Base-by-base conservation (phyloP, 192 early-diverging fungal species). In the Podila verticillata region DNA sequence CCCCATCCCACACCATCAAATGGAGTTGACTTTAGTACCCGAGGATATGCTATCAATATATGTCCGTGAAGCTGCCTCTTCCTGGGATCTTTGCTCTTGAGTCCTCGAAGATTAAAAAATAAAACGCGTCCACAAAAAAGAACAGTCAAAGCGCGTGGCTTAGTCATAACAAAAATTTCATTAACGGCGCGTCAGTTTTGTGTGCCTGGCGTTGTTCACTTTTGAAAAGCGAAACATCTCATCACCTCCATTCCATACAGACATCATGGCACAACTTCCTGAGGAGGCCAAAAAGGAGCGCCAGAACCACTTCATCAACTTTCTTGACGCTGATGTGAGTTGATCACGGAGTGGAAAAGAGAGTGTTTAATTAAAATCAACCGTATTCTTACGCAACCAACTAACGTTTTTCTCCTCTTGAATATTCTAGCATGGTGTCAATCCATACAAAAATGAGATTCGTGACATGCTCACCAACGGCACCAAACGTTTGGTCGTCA, bases 401-500 rank as follows among this genome's bases (percentile, higher is more conserved):
- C 57, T 65, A 30, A 22, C 57, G 7, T 19, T 24, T 20, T 35
- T 7, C 22, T 28, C 7, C 1, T 48, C 56, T 44, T 22, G 12
- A 22, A 17, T 34, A 13, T 32, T 39, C 44, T 67, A 79, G 75
- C 69, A 67, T 32, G 75, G 75, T 13, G 64, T 66, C 49, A 79
- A 79, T 48, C 68, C 70, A 44, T 84, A 84, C 63, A 84, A 84
- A 61, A 70, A 66, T 61, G 83, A 84, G 57, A 84, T 84, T 56
- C 69, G 65, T 48, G 66, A 60, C 51, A 74, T 84, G 72, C n/a
- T 84, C 24, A 56, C 60, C 26, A 61, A 29, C 1, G 70, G 68
- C 8, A 54, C 65, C 24, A 84, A 72, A 30, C 90, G 98, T 19
- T 82, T 98, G 30, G 87, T 99, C 20, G 90, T 98, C 65, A 96